Evolutionary conservation across 306 rosid species (phyloP).

Genomic region (Betula pendula): DNA sequence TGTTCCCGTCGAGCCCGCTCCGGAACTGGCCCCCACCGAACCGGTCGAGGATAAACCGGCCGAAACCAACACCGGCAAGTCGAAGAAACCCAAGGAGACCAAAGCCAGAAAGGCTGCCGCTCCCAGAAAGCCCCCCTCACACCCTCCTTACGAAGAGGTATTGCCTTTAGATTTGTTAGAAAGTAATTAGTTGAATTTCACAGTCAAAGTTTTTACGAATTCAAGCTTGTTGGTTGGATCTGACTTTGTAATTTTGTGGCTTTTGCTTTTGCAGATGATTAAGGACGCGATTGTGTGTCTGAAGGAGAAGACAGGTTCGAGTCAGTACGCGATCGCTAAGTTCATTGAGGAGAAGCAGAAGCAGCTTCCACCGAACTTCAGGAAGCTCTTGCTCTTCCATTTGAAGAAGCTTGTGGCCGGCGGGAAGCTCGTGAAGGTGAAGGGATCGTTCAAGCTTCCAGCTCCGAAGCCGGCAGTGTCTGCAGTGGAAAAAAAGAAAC

Average conservation of each 20-base stretch:
- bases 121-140: constrained; percentile 46
- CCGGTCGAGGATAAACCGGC: constrained; percentile 39
- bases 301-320: constrained; percentile 87
- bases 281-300: constrained; percentile 65
- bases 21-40: constrained; percentile 46
- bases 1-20: constrained; percentile 32
- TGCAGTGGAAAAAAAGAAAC: constrained; percentile 39
- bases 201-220: neutral
- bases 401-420: constrained; percentile 75
- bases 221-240: neutral
- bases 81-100: constrained; percentile 50
- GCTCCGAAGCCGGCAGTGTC: constrained; percentile 23
- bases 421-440: constrained; percentile 67
- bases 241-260: neutral
- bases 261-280: constrained; percentile 54
- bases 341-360: constrained; percentile 79
- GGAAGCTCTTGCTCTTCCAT: constrained; percentile 63
- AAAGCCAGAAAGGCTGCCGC: constrained; percentile 50
- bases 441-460: constrained; percentile 70
- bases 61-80: constrained; percentile 35
- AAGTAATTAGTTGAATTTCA: neutral
- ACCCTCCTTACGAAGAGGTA: constrained; percentile 84
- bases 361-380: constrained; percentile 56
- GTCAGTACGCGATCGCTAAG: constrained; percentile 83
- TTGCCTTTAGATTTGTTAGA: neutral